A percentile compares a stretch with the other conserved stretches of the same genome.
Evolutionary conservation across 805 yeast genomes (phyloP).

Genomic region (Candida easanensis): DNA sequence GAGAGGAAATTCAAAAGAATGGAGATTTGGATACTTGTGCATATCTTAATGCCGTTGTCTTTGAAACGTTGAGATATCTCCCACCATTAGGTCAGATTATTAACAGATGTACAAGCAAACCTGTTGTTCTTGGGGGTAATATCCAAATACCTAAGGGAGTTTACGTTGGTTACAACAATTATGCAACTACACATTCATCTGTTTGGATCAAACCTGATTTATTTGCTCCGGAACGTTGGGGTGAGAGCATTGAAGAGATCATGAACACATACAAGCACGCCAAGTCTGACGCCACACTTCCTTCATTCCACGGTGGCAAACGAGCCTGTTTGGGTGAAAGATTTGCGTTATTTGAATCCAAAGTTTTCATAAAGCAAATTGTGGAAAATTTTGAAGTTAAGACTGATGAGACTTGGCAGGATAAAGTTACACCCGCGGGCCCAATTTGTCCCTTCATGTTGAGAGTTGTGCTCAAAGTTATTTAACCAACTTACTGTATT

Average conservation of each 20-base stretch:
- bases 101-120: conserved; percentile 43
- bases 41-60: conserved; percentile 35
- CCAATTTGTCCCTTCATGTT: conserved; percentile 50
- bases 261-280: conserved; percentile 37
- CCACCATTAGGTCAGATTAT: conserved; percentile 60
- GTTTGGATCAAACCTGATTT: conserved; percentile 46
- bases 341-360: conserved; percentile 47
- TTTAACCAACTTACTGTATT: background rate
- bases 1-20: conserved; percentile 21
- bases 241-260: conserved; percentile 36
- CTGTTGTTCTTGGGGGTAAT: conserved; percentile 37
- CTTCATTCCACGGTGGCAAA: conserved; percentile 58
- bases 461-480: conserved; percentile 8
- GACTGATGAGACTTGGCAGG: conserved; percentile 44
- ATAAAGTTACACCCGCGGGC: conserved; percentile 54
- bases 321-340: conserved; percentile 62
- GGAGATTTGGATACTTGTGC: conserved; percentile 24
- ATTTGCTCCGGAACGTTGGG: conserved; percentile 55
- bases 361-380: conserved; percentile 37
- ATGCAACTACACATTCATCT: conserved; percentile 46
- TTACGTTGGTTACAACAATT: conserved; percentile 55
- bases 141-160: conserved; percentile 47
- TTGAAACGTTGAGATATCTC: conserved; percentile 46
- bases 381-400: conserved; percentile 35
- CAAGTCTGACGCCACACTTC: conserved; percentile 43